These are phyloP conservation scores for Alternaria sp. DNA, from an alignment of 2,329 filamentous ascomycete species.

Conservation along the genomic window DNA sequence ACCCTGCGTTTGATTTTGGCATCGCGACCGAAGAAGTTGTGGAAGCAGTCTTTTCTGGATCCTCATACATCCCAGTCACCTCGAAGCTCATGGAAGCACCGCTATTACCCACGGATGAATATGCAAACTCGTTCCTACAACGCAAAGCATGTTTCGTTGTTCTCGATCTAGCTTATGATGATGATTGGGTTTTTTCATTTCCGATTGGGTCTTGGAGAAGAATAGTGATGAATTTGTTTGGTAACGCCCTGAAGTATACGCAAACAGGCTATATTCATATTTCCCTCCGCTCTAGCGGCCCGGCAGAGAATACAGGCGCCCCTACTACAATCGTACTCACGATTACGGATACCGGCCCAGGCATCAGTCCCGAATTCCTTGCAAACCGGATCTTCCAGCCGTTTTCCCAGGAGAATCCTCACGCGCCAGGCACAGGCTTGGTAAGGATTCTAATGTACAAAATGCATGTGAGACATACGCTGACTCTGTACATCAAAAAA, in stretches of 20 bases:
- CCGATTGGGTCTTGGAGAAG: slow-evolving; percentile 51
- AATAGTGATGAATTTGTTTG: slow-evolving; percentile 51
- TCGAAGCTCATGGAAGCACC: slow-evolving; percentile 18
- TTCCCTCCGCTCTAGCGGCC: slow-evolving; percentile 29
- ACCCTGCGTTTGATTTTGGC: slow-evolving; percentile 33
- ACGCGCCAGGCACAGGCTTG: slow-evolving; percentile 35
- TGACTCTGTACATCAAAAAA: neutral
- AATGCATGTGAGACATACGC: neutral
- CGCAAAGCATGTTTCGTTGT: slow-evolving; percentile 40
- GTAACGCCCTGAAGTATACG: slow-evolving; percentile 51
- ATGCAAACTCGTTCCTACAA: slow-evolving; percentile 1
- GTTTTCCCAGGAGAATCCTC: slow-evolving; percentile 48
- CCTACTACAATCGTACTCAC: slow-evolving; percentile 45
- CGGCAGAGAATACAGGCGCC: slow-evolving; percentile 7
- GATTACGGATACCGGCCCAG: slow-evolving; percentile 46
- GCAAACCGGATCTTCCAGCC: slow-evolving; percentile 45
- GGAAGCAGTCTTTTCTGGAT: slow-evolving; percentile 44
- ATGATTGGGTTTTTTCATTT: slow-evolving; percentile 55
- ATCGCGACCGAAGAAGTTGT: slow-evolving; percentile 37
- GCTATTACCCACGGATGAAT: slow-evolving; percentile 12
- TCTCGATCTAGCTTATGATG: slow-evolving; percentile 35
- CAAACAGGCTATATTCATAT: slow-evolving; percentile 42
- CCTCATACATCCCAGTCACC: slow-evolving; percentile 40
- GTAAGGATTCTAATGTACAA: neutral
- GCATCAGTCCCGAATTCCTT: slow-evolving; percentile 48